Evolutionary conservation across 495 filamentous ascomycete species (phyloP), one percentile per base, ranked within the genome.

Genomic region (Penicillium alfredii): DNA sequence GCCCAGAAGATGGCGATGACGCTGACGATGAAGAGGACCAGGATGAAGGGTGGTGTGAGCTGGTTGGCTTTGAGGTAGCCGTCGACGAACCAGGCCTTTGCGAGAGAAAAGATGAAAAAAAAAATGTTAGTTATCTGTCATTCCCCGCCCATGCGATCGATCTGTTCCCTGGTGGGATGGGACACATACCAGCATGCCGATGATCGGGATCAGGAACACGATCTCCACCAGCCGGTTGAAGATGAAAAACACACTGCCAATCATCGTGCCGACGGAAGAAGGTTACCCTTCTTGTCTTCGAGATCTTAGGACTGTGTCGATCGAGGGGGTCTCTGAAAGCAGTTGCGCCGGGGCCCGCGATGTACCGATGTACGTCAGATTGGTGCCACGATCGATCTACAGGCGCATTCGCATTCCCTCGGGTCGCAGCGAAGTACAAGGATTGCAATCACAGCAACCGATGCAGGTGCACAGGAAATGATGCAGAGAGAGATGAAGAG

Each of bases 1-100:
- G 76, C 71, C 88, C 88, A 95, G 53, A 80, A 85, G 19, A 76
- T 68, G 9, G 74, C 88, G 29, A 95, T 74, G 3, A 86, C 80
- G 25, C 81, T 82, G 55, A 84, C 79, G 64, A 95, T 94, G 78
- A 95, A 95, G 45, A 95, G 79, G 41, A 93, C 72, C 14, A 95
- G 80, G 63, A 93, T 81, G 66, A 80, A 84, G 45, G 68, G 58
- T 1, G 88, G 88, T 8, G 86, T 90, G 35, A 94, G 74, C 42
- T 63, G 48, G 68, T 92, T 88, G 43, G 64, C 58, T 41, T 74
- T 64, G 41, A 78, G 67, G 66, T 80, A 88, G 55, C 73, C 71
- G 63, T 90, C 56, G 52, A 95, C 83, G 57, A 94, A 93, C 49
- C 77, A 94, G 54, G 83, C 74, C 52, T n/a, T n/a, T n/a, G n/a